Conservation (phyloP, 1,284 basidiomycete species). For the Heterobasidion occidentale region DNA sequence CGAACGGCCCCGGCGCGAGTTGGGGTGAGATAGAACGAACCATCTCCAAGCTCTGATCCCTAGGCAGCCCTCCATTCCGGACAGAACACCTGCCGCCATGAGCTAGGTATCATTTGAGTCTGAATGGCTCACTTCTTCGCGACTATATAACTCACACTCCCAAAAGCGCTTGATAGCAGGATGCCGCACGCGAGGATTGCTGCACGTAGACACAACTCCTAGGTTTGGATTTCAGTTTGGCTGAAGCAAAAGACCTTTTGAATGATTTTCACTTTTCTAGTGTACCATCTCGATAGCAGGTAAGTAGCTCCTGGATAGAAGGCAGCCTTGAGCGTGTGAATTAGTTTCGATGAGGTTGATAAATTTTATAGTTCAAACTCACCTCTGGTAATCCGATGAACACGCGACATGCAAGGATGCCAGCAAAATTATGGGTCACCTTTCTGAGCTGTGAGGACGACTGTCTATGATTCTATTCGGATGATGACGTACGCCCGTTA, state of each 20-base stretch:
- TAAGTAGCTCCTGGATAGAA: slow-evolving; percentile 61
- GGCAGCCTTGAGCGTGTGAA: slow-evolving; percentile 30
- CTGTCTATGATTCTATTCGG: too few species aligned
- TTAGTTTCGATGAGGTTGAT: neutral
- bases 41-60: slow-evolving; percentile 71
- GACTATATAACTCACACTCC: slow-evolving; percentile 36
- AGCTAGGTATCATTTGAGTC: slow-evolving; percentile 27
- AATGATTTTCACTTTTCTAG: slow-evolving; percentile 37
- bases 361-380: neutral
- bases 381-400: slow-evolving; percentile 60
- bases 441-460: slow-evolving; percentile 13
- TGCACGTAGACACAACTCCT: slow-evolving; percentile 64
- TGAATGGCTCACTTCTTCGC: neutral
- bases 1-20: neutral
- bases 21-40: slow-evolving; percentile 22
- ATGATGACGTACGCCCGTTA: slow-evolving; percentile 41
- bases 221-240: neutral
- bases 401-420: slow-evolving; percentile 50
- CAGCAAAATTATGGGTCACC: slow-evolving; percentile 46
- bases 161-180: slow-evolving; percentile 74
- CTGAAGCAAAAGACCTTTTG: neutral
- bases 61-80: slow-evolving; percentile 56
- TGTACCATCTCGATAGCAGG: slow-evolving; percentile 59
- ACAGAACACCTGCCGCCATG: slow-evolving; percentile 64
- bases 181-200: slow-evolving; percentile 63